A percentile compares a stretch with the other conserved stretches of the same genome.
Conservation (phyloP, 73 alveolate species). For the Symbiodinium natans region DNA sequence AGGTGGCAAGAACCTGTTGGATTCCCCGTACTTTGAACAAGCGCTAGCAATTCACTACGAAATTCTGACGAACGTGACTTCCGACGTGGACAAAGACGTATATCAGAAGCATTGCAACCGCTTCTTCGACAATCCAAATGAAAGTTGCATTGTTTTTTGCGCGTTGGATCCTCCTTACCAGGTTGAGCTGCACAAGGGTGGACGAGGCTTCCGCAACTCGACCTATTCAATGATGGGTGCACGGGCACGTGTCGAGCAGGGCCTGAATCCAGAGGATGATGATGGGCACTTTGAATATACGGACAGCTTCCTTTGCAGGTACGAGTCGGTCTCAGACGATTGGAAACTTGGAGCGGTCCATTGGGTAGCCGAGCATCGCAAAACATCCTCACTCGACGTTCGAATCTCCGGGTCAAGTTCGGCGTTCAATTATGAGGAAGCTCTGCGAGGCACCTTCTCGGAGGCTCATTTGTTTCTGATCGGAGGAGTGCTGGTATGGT, state of each 20-base stretch:
- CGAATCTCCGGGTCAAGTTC: not conserved
- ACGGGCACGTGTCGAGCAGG: slow-evolving; percentile 16
- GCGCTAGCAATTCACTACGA: slow-evolving; percentile 24
- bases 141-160: slow-evolving; percentile 7
- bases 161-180: not conserved
- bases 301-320: not conserved
- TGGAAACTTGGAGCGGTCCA: slow-evolving; percentile 15
- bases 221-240: slow-evolving; percentile 2
- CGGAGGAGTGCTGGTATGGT: not conserved
- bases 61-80: not conserved
- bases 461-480: not conserved
- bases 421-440: not conserved
- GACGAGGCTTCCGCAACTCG: slow-evolving; percentile 20
- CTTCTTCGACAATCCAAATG: slow-evolving; percentile 14
- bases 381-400: not conserved
- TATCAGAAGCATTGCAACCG: not conserved
- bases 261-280: slow-evolving; percentile 20
- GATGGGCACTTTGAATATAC: slow-evolving; percentile 13
- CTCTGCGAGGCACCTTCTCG: not conserved
- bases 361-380: slow-evolving; percentile 10
- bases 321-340: not conserved
- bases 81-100: not conserved
- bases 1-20: not conserved
- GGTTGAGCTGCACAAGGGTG: not conserved
- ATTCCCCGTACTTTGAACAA: slow-evolving; percentile 19